These are phyloP conservation scores for Leccinum subgranulosum DNA, from an alignment of 768 basidiomycete species.

Conservation along the genomic window DNA sequence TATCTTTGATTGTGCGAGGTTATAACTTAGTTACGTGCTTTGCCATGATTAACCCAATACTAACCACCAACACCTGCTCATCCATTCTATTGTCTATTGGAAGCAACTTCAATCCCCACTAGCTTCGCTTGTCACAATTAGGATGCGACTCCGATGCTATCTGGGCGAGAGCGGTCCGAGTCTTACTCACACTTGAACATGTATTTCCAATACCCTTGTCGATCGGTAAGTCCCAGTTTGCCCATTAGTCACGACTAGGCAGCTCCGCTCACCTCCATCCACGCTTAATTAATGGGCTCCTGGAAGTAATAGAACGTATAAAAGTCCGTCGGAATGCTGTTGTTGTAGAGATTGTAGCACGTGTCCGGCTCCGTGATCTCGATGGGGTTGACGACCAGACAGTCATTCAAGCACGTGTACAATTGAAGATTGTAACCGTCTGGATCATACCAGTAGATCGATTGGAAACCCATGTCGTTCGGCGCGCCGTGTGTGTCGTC, in stretches of 20 bases:
- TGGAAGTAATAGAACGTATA: neutral
- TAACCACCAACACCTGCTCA: too few species aligned
- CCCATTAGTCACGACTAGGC: neutral
- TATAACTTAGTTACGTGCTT: too few species aligned
- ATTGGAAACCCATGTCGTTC: neutral
- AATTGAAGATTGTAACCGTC: neutral
- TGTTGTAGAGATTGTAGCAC: neutral
- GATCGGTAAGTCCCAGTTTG: neutral
- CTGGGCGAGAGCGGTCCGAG: neutral
- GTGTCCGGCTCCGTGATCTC: neutral
- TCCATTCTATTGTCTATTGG: neutral
- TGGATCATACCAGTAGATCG: neutral
- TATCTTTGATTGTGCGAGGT: too few species aligned
- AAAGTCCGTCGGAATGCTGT: neutral
- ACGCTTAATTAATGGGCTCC: neutral
- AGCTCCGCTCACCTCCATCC: neutral
- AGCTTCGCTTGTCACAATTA: neutral
- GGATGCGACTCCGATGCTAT: neutral
- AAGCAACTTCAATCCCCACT: neutral
- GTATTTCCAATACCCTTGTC: neutral
- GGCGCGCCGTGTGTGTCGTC: neutral
- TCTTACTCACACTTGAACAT: neutral
- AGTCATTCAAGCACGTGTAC: neutral
- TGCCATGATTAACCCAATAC: too few species aligned
- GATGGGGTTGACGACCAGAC: neutral